These are phyloP conservation scores for Aspergillus sp. DNA, from an alignment of 2,329 filamentous ascomycete genomes.

Conservation along the genomic window DNA sequence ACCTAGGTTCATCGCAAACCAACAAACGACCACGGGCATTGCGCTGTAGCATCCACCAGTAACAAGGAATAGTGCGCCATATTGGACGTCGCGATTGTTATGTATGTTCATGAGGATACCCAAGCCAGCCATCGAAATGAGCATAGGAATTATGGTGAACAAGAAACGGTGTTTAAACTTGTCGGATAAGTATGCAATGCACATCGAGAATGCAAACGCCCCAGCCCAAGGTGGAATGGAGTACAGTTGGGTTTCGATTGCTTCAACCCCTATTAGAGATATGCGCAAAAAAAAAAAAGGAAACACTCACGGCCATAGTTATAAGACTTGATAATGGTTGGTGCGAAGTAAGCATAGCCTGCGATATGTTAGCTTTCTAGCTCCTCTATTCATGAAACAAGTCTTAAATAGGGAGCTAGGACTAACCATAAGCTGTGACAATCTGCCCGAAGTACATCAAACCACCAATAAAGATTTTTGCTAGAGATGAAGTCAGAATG, in stretches of 20 bases:
- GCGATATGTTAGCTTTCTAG: slow-evolving; percentile 11
- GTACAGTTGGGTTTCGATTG: slow-evolving; percentile 53
- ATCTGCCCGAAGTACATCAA: slow-evolving; percentile 82
- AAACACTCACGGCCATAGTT: slow-evolving; percentile 52
- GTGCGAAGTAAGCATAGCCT: slow-evolving; percentile 73
- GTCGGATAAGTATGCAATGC: slow-evolving; percentile 72
- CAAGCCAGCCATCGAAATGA: slow-evolving; percentile 71
- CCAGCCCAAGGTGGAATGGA: slow-evolving; percentile 63
- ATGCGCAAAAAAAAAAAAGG: neutral
- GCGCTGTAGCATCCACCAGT: slow-evolving; percentile 78
- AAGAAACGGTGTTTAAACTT: slow-evolving; percentile 68
- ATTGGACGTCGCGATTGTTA: slow-evolving; percentile 63
- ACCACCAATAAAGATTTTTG: slow-evolving; percentile 69
- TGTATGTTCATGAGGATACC: slow-evolving; percentile 72
- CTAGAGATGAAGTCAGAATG: slow-evolving; percentile 23
- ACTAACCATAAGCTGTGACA: slow-evolving; percentile 67
- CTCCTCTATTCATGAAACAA: neutral
- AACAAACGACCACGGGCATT: slow-evolving; percentile 85
- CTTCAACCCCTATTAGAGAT: slow-evolving; percentile 20
- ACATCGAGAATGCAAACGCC: slow-evolving; percentile 77
- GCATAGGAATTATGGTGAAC: slow-evolving; percentile 70
- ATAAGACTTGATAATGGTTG: slow-evolving; percentile 68
- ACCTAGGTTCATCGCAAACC: slow-evolving; percentile 78
- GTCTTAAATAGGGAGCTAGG: neutral
- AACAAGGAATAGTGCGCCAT: slow-evolving; percentile 78